Base-by-base conservation (phyloP, 2,329 filamentous ascomycete species). In the Knufia fluminis region DNA sequence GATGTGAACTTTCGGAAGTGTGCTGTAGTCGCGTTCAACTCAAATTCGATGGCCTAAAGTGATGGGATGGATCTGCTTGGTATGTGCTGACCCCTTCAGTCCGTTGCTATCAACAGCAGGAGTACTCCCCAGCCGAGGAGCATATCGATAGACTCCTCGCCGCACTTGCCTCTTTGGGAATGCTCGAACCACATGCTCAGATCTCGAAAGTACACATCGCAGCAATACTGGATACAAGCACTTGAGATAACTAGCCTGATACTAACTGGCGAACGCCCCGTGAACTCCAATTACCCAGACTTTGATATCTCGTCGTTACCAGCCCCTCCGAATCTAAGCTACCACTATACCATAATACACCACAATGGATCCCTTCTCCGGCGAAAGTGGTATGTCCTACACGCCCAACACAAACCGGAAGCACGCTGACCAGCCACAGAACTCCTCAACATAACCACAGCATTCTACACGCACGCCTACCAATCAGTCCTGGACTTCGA, bases 401-500 rank as follows among this genome's bases (percentile, higher is more conserved):
- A 23, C n/a, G 14, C 22, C 32, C 19, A 8, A 41, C 43, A 12
- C 42, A 43, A 12, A 16, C 42, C 41, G 48, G 50, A 52, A 22
- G 54, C 20, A 45, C 33, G 22, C 52, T 53, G 17, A 48, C 24
- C n/a, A 38, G 33, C 31, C 32, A 19, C 61, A 80, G 79, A 83
- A 68, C 78, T 83, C 61, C 74, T 82, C 63, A 82, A 80, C 71
- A 78, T 82, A 63, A 77, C 80, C 70, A 80, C 76, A 61, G 77
- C 78, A 64, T 82, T 81, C 70, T 74, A 80, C 68, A 77, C 80
- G 67, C 89, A 86, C 64, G 90, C 94, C 74, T 95, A 87, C 76
- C 78, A 86, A 63, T 76, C 83, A 63, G 90, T 94, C 56, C 69
- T 94, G 68, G 84, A 92, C 71, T 94, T 89, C 70, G 85, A 94